A percentile compares a stretch with the other conserved stretches of the same genome.
Conservation (phyloP, 139 green algal species). For the Closterium sp. region DNA sequence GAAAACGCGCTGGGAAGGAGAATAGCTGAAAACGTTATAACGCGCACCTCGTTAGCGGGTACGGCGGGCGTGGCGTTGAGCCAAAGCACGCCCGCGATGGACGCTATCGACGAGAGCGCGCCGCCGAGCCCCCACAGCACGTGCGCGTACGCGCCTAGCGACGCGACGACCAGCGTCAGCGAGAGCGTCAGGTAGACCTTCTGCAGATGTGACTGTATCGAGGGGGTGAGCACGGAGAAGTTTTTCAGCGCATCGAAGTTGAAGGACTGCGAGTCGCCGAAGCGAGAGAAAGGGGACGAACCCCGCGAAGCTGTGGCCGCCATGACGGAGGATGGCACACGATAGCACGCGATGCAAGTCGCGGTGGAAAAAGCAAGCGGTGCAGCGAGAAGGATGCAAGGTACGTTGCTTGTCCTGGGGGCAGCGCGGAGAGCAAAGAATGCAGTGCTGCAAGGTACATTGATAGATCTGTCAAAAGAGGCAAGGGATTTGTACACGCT, state of each 20-base stretch:
- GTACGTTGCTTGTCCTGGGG: not conserved
- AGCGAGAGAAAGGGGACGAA: not conserved
- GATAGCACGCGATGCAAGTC: not conserved
- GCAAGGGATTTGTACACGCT: too few species aligned
- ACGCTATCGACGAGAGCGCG: slow-evolving; percentile 30
- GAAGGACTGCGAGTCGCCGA: not conserved
- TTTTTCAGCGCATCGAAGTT: slow-evolving; percentile 23
- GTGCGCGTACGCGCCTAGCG: slow-evolving; percentile 48
- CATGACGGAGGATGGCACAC: not conserved
- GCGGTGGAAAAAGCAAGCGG: not conserved
- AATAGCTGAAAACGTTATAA: too few species aligned
- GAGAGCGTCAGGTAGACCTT: slow-evolving; percentile 45
- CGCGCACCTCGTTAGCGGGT: slow-evolving; percentile 27
- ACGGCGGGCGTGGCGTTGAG: slow-evolving; percentile 24
- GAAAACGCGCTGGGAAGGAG: too few species aligned
- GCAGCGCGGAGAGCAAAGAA: too few species aligned
- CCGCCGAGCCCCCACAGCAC: slow-evolving; percentile 41
- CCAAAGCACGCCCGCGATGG: slow-evolving; percentile 33
- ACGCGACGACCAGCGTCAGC: slow-evolving; percentile 16
- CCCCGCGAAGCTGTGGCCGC: not conserved
- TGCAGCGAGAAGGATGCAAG: not conserved
- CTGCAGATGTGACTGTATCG: slow-evolving; percentile 44
- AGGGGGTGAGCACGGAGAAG: slow-evolving; percentile 5
- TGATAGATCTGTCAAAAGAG: too few species aligned
- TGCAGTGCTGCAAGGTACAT: too few species aligned